Base-by-base conservation (phyloP, 441 rosid species). In the Mallotus japonicus region DNA sequence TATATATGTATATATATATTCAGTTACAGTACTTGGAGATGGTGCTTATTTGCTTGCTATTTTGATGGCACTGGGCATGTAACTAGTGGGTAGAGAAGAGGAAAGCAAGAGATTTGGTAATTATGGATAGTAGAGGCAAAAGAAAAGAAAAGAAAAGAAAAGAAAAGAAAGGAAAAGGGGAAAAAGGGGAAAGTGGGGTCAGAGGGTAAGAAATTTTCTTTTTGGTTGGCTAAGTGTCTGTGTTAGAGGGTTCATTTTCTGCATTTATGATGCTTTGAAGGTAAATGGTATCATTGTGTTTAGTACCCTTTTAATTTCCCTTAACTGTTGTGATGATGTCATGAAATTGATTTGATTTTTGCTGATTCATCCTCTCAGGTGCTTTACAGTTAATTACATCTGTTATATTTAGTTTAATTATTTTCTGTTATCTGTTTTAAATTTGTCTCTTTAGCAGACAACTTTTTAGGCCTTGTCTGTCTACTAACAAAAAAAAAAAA, bases 31-130 rank as follows among this genome's bases (percentile, higher is more conserved):
- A 34, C 37, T 34, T 64, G 60, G 68, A 62, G 58, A 55, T 62
- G 72, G 65, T 53, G 62, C 63, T 55, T n/a, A 40, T 72, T 63
- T 70, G 40, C 16, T 73, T 70, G 28, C 16, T 73, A 37, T 75
- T 73, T 71, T 24, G 17, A 20, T 64, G 66, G 65, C 75, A 69
- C n/a, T 49, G 60, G 62, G 69, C 68, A 59, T 51, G 71, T 22
- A 71, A 51, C 47, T 14, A 62, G 65, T 58, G 32, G 59, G 51
- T 40, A 20, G 69, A 22, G 66, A 57, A 58, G 54, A 37, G 6
- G 16, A 53, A 17, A 61, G 32, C 60, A 59, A 56, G 46, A 34
- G 42, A 54, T 67, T 22, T 61, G 68, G 59, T 47, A 19, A 73
- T 73, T 50, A 50, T 73, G 32, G 57, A 14, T 60, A 1, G 59